Conservation (phyloP, 1,284 basidiomycete species). For the Exobasidium cylindrosporum region DNA sequence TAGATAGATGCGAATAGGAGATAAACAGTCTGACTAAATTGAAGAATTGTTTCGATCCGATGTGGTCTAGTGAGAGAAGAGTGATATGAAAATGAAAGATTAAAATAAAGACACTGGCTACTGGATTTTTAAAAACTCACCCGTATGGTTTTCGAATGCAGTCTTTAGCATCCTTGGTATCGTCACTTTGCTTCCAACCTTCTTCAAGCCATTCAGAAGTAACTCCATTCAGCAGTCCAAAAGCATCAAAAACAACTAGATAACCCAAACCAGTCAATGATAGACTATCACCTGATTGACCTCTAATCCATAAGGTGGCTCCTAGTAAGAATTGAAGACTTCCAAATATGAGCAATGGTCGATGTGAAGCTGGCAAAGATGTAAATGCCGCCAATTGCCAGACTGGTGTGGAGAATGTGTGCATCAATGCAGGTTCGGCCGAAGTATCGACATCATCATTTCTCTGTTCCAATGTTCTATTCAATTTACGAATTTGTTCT, state of each 20-base stretch:
- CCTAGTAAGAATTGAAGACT: constrained; percentile 60
- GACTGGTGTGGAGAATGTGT: constrained; percentile 1
- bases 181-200: constrained; percentile 12
- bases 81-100: background rate
- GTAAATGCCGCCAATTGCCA: constrained; percentile 2
- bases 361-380: constrained; percentile 21
- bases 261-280: constrained; percentile 87
- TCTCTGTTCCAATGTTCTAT: background rate
- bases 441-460: background rate
- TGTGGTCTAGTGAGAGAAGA: constrained; percentile 53
- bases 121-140: constrained; percentile 8
- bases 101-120: background rate
- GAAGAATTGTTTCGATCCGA: constrained; percentile 71
- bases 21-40: constrained; percentile 85
- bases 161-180: background rate
- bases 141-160: constrained; percentile 14
- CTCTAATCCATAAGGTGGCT: constrained; percentile 75
- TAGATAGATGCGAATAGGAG: constrained; percentile 86
- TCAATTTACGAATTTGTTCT: background rate
- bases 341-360: constrained; percentile 57
- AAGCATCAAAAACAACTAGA: constrained; percentile 88
- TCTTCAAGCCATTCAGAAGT: constrained; percentile 6
- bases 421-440: background rate
- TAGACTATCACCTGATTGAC: constrained; percentile 82
- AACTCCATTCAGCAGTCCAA: constrained; percentile 34